Conservation (phyloP, 768 basidiomycete genomes). For the Daedaleopsis nitida region DNA sequence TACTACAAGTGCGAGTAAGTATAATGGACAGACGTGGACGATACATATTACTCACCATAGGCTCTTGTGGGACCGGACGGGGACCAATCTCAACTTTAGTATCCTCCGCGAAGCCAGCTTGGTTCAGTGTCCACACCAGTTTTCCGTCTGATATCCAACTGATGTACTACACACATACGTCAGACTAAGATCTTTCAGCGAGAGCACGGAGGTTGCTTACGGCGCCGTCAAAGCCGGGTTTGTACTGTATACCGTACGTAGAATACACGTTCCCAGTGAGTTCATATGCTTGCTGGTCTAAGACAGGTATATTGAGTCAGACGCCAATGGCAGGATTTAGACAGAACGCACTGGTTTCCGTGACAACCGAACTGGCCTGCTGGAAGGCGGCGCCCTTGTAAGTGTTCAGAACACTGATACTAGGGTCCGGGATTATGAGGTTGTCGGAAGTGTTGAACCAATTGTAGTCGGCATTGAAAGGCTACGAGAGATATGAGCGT, state of each 20-base stretch:
- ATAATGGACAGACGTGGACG: not conserved
- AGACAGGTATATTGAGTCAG: slow-evolving; percentile 12
- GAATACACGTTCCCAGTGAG: slow-evolving; percentile 55
- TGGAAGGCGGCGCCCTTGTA: slow-evolving; percentile 82
- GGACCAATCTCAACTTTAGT: slow-evolving; percentile 59
- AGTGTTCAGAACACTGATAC: slow-evolving; percentile 54
- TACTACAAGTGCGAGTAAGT: slow-evolving; percentile 36
- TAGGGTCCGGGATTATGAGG: slow-evolving; percentile 55
- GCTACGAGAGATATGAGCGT: slow-evolving; percentile 41
- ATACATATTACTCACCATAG: slow-evolving; percentile 58
- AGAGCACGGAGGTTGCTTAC: slow-evolving; percentile 38
- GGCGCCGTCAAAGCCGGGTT: slow-evolving; percentile 62
- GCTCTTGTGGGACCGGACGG: slow-evolving; percentile 80
- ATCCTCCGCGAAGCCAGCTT: slow-evolving; percentile 62
- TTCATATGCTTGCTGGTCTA: slow-evolving; percentile 75
- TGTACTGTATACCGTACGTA: slow-evolving; percentile 82
- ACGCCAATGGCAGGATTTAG: not conserved
- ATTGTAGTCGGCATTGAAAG: slow-evolving; percentile 72
- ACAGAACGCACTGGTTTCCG: slow-evolving; percentile 38
- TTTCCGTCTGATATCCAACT: slow-evolving; percentile 71
- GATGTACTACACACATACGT: slow-evolving; percentile 66
- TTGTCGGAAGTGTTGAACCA: slow-evolving; percentile 72
- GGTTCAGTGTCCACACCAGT: slow-evolving; percentile 71
- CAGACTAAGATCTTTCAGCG: no score
- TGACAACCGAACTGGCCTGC: slow-evolving; percentile 57